Base-by-base conservation (phyloP, 1,284 basidiomycete genomes). In the Cerioporus squamosus region DNA sequence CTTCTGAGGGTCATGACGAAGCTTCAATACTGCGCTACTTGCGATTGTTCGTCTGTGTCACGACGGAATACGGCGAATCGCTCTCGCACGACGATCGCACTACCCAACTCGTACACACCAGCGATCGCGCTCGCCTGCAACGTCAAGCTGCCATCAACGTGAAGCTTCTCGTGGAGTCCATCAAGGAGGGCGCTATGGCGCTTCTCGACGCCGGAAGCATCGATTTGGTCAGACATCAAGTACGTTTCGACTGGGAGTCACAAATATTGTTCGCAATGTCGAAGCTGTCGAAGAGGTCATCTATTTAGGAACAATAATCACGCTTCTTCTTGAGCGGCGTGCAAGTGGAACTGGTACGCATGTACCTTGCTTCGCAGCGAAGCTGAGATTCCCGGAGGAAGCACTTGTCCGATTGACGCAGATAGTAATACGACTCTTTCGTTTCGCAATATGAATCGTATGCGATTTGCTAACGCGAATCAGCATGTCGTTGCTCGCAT, bases 201-300 rank as follows among this genome's bases (percentile, higher is more conserved):
- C 40, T 64, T 45, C 55, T 64, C 2, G 22, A 43, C 36, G 8
- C 51, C 26, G 12, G 20, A 17, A 18, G 14, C 14, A 15, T 23
- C 8, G 42, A 39, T 5, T 10, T 15, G 8, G 33, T 3, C 9
- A 36, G 33, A 36, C 7, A 3, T 15, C 15, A 23, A n/a, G 62
- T 63, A 53, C 44, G 62, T 59, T 22, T 10, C 40, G 6, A 24
- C 39, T 22, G 9, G 14, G 31, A 15, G 12, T 56, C 6, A 24
- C 55, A 14, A 55, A 53, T 3, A 10, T 53, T 36, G 36, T 39
- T 29, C 59, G 8, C 26, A 55, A 17, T 12, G 40, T 31, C 38
- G 8, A 43, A 5, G 36, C 22, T 12, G 17, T 67, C 14, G 55
- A 62, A 10, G 50, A 53, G 15, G 44, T 55, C 39, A 58, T 67